Conservation (phyloP, 257 asterid species). For the Nicotiana noctiflora region DNA sequence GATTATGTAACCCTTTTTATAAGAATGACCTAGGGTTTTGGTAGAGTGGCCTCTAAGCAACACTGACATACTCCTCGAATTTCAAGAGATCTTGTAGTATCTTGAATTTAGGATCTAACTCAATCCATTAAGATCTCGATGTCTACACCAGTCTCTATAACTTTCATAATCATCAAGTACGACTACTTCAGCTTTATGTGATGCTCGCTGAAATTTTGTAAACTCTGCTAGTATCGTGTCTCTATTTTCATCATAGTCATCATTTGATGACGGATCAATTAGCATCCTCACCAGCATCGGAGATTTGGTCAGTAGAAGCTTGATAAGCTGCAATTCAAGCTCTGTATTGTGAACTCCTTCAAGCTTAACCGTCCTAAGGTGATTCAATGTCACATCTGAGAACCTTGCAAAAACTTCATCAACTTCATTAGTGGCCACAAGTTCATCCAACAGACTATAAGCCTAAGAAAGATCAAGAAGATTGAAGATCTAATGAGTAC, state of each 20-base stretch:
- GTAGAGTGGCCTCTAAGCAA: too few species aligned
- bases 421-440: neutral
- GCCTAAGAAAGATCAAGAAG: neutral
- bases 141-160: neutral
- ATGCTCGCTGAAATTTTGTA: neutral
- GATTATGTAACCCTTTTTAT: too few species aligned
- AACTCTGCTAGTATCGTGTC: neutral
- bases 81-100: too few species aligned
- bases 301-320: neutral
- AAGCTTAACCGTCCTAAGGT: conserved; percentile 1
- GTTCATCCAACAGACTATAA: neutral
- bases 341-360: neutral
- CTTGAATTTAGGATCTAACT: too few species aligned
- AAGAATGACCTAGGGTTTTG: too few species aligned
- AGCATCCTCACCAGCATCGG: neutral
- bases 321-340: neutral
- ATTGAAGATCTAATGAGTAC: neutral
- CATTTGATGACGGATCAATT: neutral
- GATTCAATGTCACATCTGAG: neutral
- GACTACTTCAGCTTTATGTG: neutral
- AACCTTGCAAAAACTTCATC: neutral
- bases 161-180: neutral
- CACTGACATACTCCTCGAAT: too few species aligned
- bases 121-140: too few species aligned
- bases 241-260: neutral